Percentiles rank a stretch among this genome's conserved stretches.
Evolutionary conservation across 768 basidiomycete species (phyloP).

Genomic region (Boletus barrowsii): DNA sequence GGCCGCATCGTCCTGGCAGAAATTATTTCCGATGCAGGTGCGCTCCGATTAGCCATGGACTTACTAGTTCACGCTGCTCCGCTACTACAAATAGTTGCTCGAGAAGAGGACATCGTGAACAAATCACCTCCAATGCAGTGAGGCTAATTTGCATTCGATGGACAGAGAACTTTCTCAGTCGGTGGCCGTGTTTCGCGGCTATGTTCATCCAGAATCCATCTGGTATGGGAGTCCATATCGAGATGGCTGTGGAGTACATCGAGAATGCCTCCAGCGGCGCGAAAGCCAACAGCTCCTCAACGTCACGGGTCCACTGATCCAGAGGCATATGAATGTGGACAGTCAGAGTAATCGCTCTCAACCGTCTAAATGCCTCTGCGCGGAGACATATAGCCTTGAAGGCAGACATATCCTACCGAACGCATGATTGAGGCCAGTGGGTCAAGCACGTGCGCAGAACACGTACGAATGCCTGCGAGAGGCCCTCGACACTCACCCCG

Average conservation of each 20-base stretch:
- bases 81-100: constrained; percentile 65
- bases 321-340: constrained; percentile 37
- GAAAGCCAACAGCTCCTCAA: constrained; percentile 40
- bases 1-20: constrained; percentile 17
- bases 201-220: constrained; percentile 52
- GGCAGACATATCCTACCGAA: constrained; percentile 47
- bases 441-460: neutral
- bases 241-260: constrained; percentile 51
- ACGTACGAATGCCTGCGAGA: constrained; percentile 60
- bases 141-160: constrained; percentile 60
- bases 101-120: constrained; percentile 48
- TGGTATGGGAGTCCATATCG: constrained; percentile 37
- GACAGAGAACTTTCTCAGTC: constrained; percentile 57
- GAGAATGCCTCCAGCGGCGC: constrained; percentile 61
- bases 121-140: constrained; percentile 50
- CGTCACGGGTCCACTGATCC: constrained; percentile 44
- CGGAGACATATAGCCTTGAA: constrained; percentile 42
- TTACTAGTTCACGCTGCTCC: constrained; percentile 46
- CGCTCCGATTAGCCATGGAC: neutral
- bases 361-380: constrained; percentile 36
- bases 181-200: constrained; percentile 46
- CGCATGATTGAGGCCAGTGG: constrained; percentile 1
- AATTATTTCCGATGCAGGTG: neutral
- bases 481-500: constrained; percentile 57
- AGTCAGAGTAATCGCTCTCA: constrained; percentile 60